These are phyloP conservation scores for Apophysomyces elegans DNA, from an alignment of 371 early-diverging fungal species.

Conservation along the genomic window DNA sequence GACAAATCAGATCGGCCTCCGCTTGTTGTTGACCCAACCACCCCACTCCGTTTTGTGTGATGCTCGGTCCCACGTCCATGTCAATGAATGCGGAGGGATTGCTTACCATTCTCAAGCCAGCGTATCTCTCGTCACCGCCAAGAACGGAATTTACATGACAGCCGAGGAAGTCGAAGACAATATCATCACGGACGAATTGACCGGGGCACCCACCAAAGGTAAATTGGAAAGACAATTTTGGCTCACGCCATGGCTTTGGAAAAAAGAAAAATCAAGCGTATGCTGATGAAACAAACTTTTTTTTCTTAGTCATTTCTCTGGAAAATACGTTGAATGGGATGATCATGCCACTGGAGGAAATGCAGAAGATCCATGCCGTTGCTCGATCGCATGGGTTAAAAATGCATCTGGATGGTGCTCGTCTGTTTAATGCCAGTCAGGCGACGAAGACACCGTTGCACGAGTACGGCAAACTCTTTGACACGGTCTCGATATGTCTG, in stretches of 20 bases:
- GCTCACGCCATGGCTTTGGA: not conserved
- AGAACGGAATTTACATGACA: slow-evolving; percentile 64
- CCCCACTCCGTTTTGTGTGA: slow-evolving; percentile 84
- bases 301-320: slow-evolving; percentile 68
- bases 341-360: slow-evolving; percentile 77
- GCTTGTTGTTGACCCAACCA: slow-evolving; percentile 75
- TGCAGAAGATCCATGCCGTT: slow-evolving; percentile 61
- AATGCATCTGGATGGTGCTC: slow-evolving; percentile 88
- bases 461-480: slow-evolving; percentile 73
- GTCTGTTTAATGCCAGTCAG: slow-evolving; percentile 87
- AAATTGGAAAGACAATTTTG: not conserved
- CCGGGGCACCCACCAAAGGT: slow-evolving; percentile 32
- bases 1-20: slow-evolving; percentile 86
- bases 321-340: slow-evolving; percentile 90
- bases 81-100: slow-evolving; percentile 83
- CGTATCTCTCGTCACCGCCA: slow-evolving; percentile 68
- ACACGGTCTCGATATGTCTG: slow-evolving; percentile 84
- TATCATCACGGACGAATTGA: slow-evolving; percentile 26
- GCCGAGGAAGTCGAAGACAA: slow-evolving; percentile 57
- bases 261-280: not conserved
- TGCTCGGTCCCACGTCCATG: slow-evolving; percentile 75
- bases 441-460: slow-evolving; percentile 70
- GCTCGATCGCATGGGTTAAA: slow-evolving; percentile 54
- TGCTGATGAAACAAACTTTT: not conserved
- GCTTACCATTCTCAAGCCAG: slow-evolving; percentile 79